Evolutionary conservation across 305 asterid species (phyloP).

Genomic region (Fraxinus latifolia): DNA sequence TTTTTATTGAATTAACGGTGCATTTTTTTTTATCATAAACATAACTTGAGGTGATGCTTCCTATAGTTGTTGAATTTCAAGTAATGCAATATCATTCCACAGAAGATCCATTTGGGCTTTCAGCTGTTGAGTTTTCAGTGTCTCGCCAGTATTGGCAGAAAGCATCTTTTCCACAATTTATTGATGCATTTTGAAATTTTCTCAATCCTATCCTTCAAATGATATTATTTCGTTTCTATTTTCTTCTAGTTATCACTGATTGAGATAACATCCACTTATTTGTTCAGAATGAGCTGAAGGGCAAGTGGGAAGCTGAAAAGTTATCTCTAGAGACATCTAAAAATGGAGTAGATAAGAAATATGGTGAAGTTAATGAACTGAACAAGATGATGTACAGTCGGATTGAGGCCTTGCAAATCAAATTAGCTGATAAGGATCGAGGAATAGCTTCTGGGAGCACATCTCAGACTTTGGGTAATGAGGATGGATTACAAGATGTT

Average conservation of each 20-base stretch:
- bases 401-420: constrained; percentile 88
- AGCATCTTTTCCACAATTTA: neutral
- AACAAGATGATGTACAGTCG: constrained; percentile 78
- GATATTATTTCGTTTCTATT: neutral
- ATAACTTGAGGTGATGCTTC: neutral
- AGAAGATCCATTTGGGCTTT: neutral
- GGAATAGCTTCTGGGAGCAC: constrained; percentile 57
- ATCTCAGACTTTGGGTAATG: constrained; percentile 45
- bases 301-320: constrained; percentile 72
- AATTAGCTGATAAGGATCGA: constrained; percentile 73
- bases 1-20: neutral
- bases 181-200: neutral
- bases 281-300: constrained; percentile 63
- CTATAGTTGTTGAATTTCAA: neutral
- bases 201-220: neutral
- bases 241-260: neutral
- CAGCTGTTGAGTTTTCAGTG: neutral
- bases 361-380: constrained; percentile 71
- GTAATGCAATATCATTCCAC: neutral
- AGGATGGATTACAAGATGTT: constrained; percentile 73
- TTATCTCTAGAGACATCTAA: constrained; percentile 62
- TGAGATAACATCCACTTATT: neutral
- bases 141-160: neutral
- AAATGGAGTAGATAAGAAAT: constrained; percentile 72
- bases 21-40: neutral